Evolutionary conservation across 257 asterid species (phyloP), one percentile per base, ranked within the genome.

Genomic region (Salvia miltiorrhiza): DNA sequence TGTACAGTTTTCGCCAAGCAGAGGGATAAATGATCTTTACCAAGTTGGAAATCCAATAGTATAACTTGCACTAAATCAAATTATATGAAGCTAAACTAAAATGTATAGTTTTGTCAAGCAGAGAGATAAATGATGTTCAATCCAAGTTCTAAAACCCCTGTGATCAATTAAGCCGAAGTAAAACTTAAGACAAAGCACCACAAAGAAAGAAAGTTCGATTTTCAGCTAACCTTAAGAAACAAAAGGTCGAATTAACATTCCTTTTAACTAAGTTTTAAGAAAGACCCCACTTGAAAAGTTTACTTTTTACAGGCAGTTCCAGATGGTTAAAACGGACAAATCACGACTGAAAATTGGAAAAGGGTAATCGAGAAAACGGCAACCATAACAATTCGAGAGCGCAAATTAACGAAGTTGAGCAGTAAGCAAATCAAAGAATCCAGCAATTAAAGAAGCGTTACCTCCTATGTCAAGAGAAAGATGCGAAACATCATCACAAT

Each of bases 401-500:
- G 13, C 21, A 48, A 64, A 68, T 0, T 9, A n/a, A 40, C 7
- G 12, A 69, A 28, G 5, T 33, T 23, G 64, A 9, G 61, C 20
- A 28, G 33, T 21, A 37, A 77, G 20, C 21, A 28, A 2, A 16
- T n/a, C 19, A 60, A 70, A 50, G 39, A 20, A 60, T 40, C 1
- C 30, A 55, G 17, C 47, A 72, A 69, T 40, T 20, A 48, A 9
- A 19, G 2, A 60, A 43, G 57, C 71, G 49, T 63, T 77, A 92
- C 97, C 97, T 80, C 97, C 96, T 53, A 92, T 92, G 68, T 92
- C 97, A 53, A 92, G 94, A 66, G 96, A 86, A 52, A 92, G 77
- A 67, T 89, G 85, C 13, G 95, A 83, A 78, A 88, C 83, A 65
- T 77, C 79, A 56, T 84, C 88, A 11, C 68, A 40, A 63, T 39